phyloP scores from a whole-genome alignment of 208 protist species.

The Leishmania tarentolae region DNA sequence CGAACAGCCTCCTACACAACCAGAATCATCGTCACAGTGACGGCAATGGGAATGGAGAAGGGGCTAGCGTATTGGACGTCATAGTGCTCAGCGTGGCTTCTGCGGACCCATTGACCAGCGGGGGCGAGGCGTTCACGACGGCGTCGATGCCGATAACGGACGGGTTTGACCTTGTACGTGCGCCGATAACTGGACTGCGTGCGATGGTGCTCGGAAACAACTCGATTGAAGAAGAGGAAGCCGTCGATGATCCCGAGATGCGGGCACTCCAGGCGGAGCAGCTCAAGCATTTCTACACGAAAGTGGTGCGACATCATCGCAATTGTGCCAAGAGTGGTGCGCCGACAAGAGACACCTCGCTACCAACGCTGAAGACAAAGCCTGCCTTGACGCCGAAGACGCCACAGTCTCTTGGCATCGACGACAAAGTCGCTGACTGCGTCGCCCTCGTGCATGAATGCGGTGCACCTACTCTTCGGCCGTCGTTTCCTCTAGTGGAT shows the following conservation, averaged over 20 bases:
- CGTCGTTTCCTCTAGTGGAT: not conserved
- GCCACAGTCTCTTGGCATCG: not conserved
- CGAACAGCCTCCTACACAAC: not conserved
- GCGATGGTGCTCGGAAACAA: slow-evolving; percentile 30
- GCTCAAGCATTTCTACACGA: slow-evolving; percentile 23
- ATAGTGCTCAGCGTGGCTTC: slow-evolving; percentile 5
- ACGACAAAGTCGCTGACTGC: not conserved
- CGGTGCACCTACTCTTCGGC: not conserved
- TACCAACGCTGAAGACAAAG: not conserved
- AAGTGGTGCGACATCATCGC: slow-evolving; percentile 25
- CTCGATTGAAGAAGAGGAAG: slow-evolving; percentile 31
- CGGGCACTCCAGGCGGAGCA: slow-evolving; percentile 15
- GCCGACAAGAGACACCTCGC: not conserved
- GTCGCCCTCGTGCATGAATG: not conserved
- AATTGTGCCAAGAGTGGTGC: not conserved
- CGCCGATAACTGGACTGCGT: slow-evolving; percentile 26
- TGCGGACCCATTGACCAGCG: not conserved
- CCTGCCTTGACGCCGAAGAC: not conserved
- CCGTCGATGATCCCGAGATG: slow-evolving; percentile 30
- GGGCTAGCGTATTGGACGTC: not conserved
- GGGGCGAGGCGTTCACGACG: not conserved
- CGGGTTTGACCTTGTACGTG: slow-evolving; percentile 29
- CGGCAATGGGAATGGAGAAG: not conserved
- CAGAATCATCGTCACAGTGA: not conserved
- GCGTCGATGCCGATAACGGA: not conserved